phyloP scores from a whole-genome alignment of 2,329 filamentous ascomycete genomes.

The Xylaria sp. region DNA sequence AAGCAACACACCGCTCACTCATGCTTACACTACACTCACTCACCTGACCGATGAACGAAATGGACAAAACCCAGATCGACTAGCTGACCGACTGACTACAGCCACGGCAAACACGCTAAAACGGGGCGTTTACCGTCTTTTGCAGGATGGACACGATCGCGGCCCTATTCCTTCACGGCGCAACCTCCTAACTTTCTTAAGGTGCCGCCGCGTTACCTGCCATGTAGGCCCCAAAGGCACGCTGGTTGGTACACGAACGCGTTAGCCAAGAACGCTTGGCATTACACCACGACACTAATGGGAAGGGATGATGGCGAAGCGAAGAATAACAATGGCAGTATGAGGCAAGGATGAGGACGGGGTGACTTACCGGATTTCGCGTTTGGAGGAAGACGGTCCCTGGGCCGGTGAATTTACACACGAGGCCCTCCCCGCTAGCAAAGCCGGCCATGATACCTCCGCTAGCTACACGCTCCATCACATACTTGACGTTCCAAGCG shows the following conservation, averaged over 20 bases:
- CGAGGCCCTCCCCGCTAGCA: slow-evolving; percentile 84
- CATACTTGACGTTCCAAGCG: slow-evolving; percentile 96
- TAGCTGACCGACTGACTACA: slow-evolving; percentile 8
- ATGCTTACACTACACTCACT: slow-evolving; percentile 25
- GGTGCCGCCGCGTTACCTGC: slow-evolving; percentile 56
- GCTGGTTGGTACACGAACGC: slow-evolving; percentile 50
- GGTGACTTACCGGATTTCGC: slow-evolving; percentile 74
- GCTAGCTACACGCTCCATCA: slow-evolving; percentile 87
- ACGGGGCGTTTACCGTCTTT: background rate
- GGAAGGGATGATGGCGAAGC: background rate
- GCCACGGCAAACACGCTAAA: slow-evolving; percentile 9
- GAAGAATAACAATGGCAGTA: slow-evolving; percentile 1
- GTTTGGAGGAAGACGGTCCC: slow-evolving; percentile 95
- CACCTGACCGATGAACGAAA: slow-evolving; percentile 9
- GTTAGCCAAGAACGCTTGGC: slow-evolving; percentile 29
- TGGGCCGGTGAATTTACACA: slow-evolving; percentile 93
- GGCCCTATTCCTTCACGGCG: background rate
- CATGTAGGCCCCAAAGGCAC: slow-evolving; percentile 65
- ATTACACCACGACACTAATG: background rate
- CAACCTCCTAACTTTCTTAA: slow-evolving; percentile 31
- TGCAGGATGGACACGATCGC: background rate
- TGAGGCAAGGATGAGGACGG: background rate
- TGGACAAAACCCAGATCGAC: background rate
- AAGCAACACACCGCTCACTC: slow-evolving; percentile 29
- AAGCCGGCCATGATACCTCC: slow-evolving; percentile 93